Percentiles rank a stretch among this genome's conserved stretches.
Evolutionary conservation across 2,329 filamentous ascomycete species (phyloP).

Genomic region (Pestalotiopsis fici): DNA sequence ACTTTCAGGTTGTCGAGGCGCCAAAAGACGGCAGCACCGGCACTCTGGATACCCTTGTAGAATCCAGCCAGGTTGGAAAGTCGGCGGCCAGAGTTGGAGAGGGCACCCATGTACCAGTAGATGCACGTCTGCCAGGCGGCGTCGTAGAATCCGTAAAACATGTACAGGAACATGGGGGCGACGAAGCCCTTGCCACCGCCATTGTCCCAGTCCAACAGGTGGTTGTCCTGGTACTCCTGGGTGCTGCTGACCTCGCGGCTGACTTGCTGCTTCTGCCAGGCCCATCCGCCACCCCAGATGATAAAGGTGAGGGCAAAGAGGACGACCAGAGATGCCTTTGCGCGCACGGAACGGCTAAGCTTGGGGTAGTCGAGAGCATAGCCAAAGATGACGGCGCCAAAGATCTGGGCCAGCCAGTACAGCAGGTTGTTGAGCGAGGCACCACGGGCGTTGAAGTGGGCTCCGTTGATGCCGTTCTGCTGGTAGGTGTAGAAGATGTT

Average conservation of each 20-base stretch:
- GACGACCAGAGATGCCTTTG: constrained; percentile 57
- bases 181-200: constrained; percentile 53
- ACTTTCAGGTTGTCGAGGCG: constrained; percentile 64
- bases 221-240: constrained; percentile 14
- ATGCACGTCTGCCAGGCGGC: constrained; percentile 87
- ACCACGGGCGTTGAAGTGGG: constrained; percentile 71
- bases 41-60: constrained; percentile 88
- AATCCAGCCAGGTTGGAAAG: constrained; percentile 89
- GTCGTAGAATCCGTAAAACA: constrained; percentile 52
- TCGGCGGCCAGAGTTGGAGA: constrained; percentile 91
- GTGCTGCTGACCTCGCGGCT: constrained; percentile 34
- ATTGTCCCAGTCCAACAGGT: constrained; percentile 53
- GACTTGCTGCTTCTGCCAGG: constrained; percentile 62
- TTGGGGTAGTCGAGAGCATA: constrained; percentile 60
- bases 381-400: constrained; percentile 69
- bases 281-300: constrained; percentile 74
- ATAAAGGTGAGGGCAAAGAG: constrained; percentile 68
- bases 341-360: constrained; percentile 62
- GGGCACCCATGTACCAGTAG: constrained; percentile 93
- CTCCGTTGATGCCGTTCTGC: constrained; percentile 70
- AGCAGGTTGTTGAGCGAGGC: constrained; percentile 70
- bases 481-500: constrained; percentile 85
- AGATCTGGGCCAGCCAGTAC: constrained; percentile 73
- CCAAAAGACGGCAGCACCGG: constrained; percentile 77
- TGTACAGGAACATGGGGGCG: constrained; percentile 76